A percentile compares a stretch with the other conserved stretches of the same genome.
phyloP scores from a whole-genome alignment of 805 yeast species.

The Barnettozyma californica region DNA sequence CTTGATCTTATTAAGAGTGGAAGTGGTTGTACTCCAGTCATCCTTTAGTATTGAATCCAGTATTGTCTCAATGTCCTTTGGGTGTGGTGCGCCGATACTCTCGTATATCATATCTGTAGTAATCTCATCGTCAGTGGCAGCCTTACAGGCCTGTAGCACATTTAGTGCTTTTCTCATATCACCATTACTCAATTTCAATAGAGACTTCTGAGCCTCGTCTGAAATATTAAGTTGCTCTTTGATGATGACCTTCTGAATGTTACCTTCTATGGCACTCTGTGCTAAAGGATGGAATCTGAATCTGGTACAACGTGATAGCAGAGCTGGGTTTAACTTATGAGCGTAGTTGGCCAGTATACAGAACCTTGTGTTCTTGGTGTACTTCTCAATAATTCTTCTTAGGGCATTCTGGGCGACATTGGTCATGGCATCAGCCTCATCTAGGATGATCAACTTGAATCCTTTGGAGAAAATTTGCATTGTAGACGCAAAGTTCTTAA shows the following conservation, averaged over 20 bases:
- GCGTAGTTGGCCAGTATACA: conserved; percentile 95
- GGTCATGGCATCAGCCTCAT: conserved; percentile 96
- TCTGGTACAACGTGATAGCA: conserved; percentile 89
- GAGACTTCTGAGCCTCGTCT: conserved; percentile 55
- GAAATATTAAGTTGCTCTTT: conserved; percentile 58
- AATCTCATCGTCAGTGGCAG: conserved; percentile 63
- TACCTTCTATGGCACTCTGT: conserved; percentile 57
- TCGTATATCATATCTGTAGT: conserved; percentile 78
- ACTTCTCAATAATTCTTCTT: conserved; percentile 78
- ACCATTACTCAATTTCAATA: conserved; percentile 75
- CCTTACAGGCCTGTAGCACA: conserved; percentile 89
- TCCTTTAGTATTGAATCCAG: conserved; percentile 75
- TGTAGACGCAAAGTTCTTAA: conserved; percentile 93
- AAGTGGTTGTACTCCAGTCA: conserved; percentile 78
- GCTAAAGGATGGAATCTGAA: conserved; percentile 86
- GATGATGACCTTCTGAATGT: conserved; percentile 64
- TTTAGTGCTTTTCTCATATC: conserved; percentile 96
- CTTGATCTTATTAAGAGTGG: conserved; percentile 62
- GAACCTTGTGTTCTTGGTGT: conserved; percentile 90
- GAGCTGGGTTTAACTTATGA: conserved; percentile 92
- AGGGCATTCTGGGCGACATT: conserved; percentile 80
- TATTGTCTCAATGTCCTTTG: conserved; percentile 71
- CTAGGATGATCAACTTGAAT: conserved; percentile 85
- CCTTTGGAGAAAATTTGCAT: conserved; percentile 86
- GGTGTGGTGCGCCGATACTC: conserved; percentile 94